These are phyloP conservation scores for Phaeolepiota aurea DNA, from an alignment of 768 basidiomycete species.

Conservation along the genomic window DNA sequence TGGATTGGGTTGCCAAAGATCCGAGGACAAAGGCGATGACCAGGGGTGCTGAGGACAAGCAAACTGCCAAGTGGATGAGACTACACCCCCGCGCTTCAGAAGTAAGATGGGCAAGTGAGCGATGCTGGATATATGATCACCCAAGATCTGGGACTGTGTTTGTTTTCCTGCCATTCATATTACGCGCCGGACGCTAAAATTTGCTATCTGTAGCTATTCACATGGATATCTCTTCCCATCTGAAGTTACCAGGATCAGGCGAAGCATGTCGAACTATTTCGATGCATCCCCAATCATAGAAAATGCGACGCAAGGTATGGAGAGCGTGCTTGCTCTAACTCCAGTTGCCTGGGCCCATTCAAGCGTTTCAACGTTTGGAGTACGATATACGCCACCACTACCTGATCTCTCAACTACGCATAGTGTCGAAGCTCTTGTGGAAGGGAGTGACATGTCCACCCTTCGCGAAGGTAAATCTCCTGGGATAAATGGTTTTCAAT, in stretches of 20 bases:
- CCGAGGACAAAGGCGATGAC: conserved; percentile 55
- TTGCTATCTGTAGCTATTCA: conserved; percentile 52
- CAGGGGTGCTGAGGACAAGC: conserved; percentile 88
- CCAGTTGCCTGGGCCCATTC: conserved; percentile 71
- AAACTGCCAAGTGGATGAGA: conserved; percentile 88
- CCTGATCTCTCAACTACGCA: conserved; percentile 56
- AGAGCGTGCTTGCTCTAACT: conserved; percentile 24
- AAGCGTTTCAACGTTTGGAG: conserved; percentile 80
- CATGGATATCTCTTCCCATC: conserved; percentile 96
- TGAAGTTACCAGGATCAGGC: conserved; percentile 63
- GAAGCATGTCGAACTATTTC: conserved; percentile 43
- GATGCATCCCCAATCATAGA: too few species aligned
- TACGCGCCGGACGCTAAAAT: conserved; percentile 3
- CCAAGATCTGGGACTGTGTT: conserved; percentile 91
- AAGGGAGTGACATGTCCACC: conserved; percentile 80
- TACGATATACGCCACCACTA: conserved; percentile 62
- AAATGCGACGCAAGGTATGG: conserved; percentile 25
- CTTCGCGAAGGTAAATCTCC: conserved; percentile 48
- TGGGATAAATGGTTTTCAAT: too few species aligned
- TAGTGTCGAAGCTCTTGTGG: conserved; percentile 86
- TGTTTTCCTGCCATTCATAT: conserved; percentile 19
- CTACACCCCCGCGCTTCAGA: conserved; percentile 70
- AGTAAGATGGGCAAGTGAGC: conserved; percentile 86
- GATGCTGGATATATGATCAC: conserved; percentile 98
- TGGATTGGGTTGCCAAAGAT: conserved; percentile 80